Percentiles rank a stretch among this genome's conserved stretches.
Conservation (phyloP, 805 yeast species). For the Pichia thaimueangensis region DNA sequence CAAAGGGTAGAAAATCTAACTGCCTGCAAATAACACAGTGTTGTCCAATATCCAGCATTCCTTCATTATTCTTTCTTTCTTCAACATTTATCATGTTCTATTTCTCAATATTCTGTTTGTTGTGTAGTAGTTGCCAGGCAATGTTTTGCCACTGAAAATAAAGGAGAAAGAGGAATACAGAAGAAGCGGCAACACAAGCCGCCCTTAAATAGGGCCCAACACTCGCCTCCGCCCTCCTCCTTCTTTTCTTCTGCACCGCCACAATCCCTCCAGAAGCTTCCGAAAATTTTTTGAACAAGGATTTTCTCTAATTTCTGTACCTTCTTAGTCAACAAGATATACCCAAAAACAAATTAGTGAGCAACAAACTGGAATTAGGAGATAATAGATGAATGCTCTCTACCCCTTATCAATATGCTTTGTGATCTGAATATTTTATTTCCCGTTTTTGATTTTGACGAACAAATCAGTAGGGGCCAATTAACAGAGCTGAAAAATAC, state of each 20-base stretch:
- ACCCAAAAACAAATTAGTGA: too few relatives aligned
- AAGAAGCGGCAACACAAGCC: too few relatives aligned
- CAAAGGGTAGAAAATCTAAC: slow-evolving; percentile 54
- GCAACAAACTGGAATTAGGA: too few relatives aligned
- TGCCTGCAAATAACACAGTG: slow-evolving; percentile 47
- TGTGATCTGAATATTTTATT: slow-evolving; percentile 70
- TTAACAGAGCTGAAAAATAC: slow-evolving; percentile 41
- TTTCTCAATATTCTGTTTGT: background rate
- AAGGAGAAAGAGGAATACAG: too few relatives aligned
- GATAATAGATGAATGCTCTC: too few relatives aligned
- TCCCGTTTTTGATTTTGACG: slow-evolving; percentile 50
- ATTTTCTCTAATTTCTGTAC: too few relatives aligned
- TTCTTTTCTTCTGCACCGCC: too few relatives aligned
- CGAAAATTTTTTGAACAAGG: too few relatives aligned
- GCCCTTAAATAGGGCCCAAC: too few relatives aligned
- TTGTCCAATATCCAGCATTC: slow-evolving; percentile 50
- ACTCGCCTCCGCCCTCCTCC: too few relatives aligned
- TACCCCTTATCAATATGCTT: slow-evolving; percentile 35
- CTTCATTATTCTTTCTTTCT: slow-evolving; percentile 19
- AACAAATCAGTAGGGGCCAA: slow-evolving; percentile 37
- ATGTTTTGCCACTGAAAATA: background rate
- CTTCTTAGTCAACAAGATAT: too few relatives aligned
- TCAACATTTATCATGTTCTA: background rate
- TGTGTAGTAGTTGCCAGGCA: background rate
- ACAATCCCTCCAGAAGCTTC: too few relatives aligned